These are phyloP conservation scores for Ulmus americana DNA, from an alignment of 331 rosid genomes.

Conservation along the genomic window DNA sequence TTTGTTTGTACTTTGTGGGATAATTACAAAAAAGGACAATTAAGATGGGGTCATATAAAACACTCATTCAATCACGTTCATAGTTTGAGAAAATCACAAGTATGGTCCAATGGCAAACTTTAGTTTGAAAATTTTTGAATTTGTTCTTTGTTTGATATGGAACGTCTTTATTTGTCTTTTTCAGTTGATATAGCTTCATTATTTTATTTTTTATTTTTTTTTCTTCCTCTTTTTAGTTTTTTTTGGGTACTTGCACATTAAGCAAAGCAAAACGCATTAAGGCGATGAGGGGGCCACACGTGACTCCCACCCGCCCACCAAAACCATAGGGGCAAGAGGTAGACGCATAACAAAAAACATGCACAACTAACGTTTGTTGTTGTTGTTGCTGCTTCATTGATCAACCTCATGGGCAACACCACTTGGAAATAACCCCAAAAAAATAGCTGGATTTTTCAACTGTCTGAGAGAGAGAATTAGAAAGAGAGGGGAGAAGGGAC, in stretches of 20 bases:
- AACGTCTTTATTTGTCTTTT: not conserved
- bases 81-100: not conserved
- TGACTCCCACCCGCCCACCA: not conserved
- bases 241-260: not conserved
- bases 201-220: not conserved
- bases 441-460: too few relatives aligned
- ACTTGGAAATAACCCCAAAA: too few relatives aligned
- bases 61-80: constrained; percentile 6
- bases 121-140: not conserved
- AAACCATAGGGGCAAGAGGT: not conserved
- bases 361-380: not conserved
- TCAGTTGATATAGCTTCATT: too few relatives aligned
- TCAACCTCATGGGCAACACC: too few relatives aligned
- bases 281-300: not conserved
- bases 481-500: too few relatives aligned
- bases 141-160: not conserved
- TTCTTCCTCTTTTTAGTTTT: not conserved
- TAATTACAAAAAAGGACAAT: not conserved
- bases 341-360: not conserved
- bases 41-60: not conserved
- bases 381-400: too few relatives aligned
- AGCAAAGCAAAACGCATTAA: not conserved
- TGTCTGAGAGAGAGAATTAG: too few relatives aligned
- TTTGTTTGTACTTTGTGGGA: not conserved
- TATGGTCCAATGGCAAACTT: not conserved